Evolutionary conservation across 2,329 filamentous ascomycete species (phyloP).

Genomic region (Claviceps pazoutovae): DNA sequence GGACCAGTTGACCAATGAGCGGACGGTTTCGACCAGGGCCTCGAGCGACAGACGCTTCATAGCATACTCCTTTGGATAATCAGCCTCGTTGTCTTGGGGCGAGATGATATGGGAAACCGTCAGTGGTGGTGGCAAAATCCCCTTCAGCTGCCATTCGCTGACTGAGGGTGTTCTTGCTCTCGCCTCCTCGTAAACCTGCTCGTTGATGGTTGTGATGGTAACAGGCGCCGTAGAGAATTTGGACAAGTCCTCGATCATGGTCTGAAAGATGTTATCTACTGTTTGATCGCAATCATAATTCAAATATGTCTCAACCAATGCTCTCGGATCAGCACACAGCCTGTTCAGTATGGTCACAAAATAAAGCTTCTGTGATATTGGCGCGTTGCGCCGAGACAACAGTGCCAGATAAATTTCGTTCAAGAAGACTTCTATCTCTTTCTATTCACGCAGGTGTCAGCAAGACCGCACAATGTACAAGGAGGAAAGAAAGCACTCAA

Average conservation of each 20-base stretch:
- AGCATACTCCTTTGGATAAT: conserved; percentile 76
- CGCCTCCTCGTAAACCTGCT: conserved; percentile 76
- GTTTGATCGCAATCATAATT: conserved; percentile 97
- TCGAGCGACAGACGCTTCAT: conserved; percentile 85
- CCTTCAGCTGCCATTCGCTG: conserved; percentile 73
- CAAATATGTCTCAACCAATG: conserved; percentile 86
- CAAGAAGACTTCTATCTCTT: conserved; percentile 94
- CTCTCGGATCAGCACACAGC: conserved; percentile 72
- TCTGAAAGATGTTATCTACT: conserved; percentile 94
- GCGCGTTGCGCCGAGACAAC: conserved; percentile 74
- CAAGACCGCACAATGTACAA: not conserved
- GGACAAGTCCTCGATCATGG: conserved; percentile 84
- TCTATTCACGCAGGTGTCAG: conserved; percentile 34
- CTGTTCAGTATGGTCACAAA: conserved; percentile 78
- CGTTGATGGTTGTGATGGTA: conserved; percentile 58
- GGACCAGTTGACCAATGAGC: conserved; percentile 89
- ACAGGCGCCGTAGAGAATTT: conserved; percentile 73
- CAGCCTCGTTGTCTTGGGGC: conserved; percentile 45
- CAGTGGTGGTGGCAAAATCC: conserved; percentile 74
- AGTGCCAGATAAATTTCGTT: conserved; percentile 95
- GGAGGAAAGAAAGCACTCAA: not conserved
- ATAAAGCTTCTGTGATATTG: conserved; percentile 80
- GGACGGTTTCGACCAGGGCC: conserved; percentile 73
- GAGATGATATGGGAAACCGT: conserved; percentile 62
- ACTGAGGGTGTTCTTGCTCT: conserved; percentile 45